These are phyloP conservation scores for Botryosphaeria agaves DNA, from an alignment of 2,329 filamentous ascomycete species.

Conservation along the genomic window DNA sequence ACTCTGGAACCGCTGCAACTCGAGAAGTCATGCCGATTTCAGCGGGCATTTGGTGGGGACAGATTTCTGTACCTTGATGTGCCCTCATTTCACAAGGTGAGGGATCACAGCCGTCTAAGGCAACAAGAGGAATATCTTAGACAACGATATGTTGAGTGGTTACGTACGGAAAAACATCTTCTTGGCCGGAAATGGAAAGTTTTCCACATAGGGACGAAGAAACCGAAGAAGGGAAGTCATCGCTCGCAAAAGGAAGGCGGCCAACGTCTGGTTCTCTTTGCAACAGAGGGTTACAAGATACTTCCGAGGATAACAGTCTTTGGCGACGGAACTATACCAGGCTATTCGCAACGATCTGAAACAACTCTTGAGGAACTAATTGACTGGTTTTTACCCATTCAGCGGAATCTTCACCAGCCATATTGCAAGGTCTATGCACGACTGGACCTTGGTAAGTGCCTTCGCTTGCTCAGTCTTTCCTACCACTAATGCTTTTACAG, in stretches of 20 bases:
- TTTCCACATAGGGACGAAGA: conserved; percentile 19
- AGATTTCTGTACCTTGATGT: conserved; percentile 24
- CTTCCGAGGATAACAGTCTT: too few relatives aligned
- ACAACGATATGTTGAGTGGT: conserved; percentile 16
- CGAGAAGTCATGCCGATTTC: conserved; percentile 9
- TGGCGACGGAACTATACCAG: background rate
- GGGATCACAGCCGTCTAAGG: conserved; percentile 5
- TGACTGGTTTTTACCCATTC: conserved; percentile 22
- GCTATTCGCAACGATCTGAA: conserved; percentile 2
- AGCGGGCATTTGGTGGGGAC: conserved; percentile 16
- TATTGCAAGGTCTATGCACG: conserved; percentile 25
- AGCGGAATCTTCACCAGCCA: conserved; percentile 15
- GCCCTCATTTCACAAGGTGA: conserved; percentile 11
- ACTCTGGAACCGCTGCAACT: conserved; percentile 6
- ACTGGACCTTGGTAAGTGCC: conserved; percentile 17
- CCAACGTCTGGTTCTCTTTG: conserved; percentile 18
- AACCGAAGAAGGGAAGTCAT: conserved; percentile 8
- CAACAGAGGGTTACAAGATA: conserved; percentile 15
- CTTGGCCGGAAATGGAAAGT: conserved; percentile 23
- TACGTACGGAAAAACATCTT: conserved; percentile 17
- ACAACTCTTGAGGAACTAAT: conserved; percentile 14
- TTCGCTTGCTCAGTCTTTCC: background rate
- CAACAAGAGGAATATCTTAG: conserved; percentile 8
- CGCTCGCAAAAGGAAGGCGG: too few relatives aligned
- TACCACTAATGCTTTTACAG: conserved; percentile 1